Evolutionary conservation across 805 yeast genomes (phyloP), one percentile per base, ranked within the genome.

Genomic region (Metschnikowia noctiluminum): DNA sequence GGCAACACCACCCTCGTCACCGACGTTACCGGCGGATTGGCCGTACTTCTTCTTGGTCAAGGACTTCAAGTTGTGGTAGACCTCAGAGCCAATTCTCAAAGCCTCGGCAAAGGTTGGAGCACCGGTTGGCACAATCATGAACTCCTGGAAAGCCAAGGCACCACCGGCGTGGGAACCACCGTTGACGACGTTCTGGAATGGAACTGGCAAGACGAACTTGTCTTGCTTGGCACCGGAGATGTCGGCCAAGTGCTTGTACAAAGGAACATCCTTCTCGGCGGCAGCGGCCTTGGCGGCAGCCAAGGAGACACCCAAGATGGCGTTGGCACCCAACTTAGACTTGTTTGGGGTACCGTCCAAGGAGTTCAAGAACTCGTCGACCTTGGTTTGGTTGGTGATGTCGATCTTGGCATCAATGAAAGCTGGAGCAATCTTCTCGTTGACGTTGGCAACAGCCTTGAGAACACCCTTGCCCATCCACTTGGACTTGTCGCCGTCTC

Each of bases 131-230:
- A 88, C 98, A 77, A 92, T 89, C 98, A 92, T 94, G 82, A 92
- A 92, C 82, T 92, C 99, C 82, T 92, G 99, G 86, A 92, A 84
- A 65, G 99, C 99, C 62, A 92, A 81, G 70, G 92, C 85, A 80
- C 99, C 99, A 80, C 99, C 99, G 68, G 99, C 99, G 79, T 92
- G 99, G 68, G 96, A 87, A 77, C 99, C 99, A 82, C 99, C 99
- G 85, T 92, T 92, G 75, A 92, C 81, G 60, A 92, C 99, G 80
- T 92, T 92, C 80, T 89, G 94, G 96, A 94, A 87, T 61, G 99
- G 99, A 75, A 94, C 98, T 73, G 99, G 99, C 71, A 92, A 79
- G 52, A 94, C 97, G 74, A 74, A 94, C 74, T 96, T 92, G 66
- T 77, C 74, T 74, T 81, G 80, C 65, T 95, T 76, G 58, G 82